Evolutionary conservation across 495 filamentous ascomycete genomes (phyloP).

Genomic region (Tricharina praecox): DNA sequence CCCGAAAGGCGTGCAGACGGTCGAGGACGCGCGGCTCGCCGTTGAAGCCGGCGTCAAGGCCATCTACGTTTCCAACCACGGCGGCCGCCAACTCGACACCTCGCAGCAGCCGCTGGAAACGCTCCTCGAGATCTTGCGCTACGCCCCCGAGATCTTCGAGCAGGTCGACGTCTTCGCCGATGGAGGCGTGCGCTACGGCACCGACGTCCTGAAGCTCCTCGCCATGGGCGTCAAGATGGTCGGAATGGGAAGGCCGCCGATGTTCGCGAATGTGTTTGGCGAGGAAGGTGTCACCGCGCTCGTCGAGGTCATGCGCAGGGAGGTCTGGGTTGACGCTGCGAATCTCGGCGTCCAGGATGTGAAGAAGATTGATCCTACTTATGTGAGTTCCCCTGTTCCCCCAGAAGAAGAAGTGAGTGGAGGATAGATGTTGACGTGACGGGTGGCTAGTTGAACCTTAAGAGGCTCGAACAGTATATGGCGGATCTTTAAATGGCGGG

Average conservation of each 20-base stretch:
- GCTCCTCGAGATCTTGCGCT: constrained; percentile 27
- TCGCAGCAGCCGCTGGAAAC: constrained; percentile 28
- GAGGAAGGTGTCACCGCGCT: constrained; percentile 27
- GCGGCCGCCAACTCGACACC: constrained; percentile 31
- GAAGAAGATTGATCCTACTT: constrained; percentile 25
- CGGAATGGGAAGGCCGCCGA: constrained; percentile 30
- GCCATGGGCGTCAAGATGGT: constrained; percentile 33
- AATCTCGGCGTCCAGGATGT: constrained; percentile 30
- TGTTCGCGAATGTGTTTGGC: constrained; percentile 33
- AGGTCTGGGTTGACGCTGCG: constrained; percentile 29
- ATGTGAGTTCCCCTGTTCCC: constrained; percentile 7
- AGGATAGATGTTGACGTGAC: not conserved
- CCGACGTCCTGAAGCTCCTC: constrained; percentile 32
- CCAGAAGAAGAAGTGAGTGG: not conserved
- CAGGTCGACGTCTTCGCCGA: constrained; percentile 32
- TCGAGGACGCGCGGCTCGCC: constrained; percentile 29
- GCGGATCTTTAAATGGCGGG: too few relatives aligned
- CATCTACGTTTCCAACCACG: constrained; percentile 32
- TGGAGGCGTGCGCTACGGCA: constrained; percentile 33
- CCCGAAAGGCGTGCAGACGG: constrained; percentile 32
- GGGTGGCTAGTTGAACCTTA: not conserved
- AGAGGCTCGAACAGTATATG: not conserved
- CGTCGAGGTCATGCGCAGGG: constrained; percentile 28
- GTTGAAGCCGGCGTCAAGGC: constrained; percentile 18
- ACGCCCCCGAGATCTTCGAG: constrained; percentile 29